phyloP scores from a whole-genome alignment of 352 stramenopile genomes.

The Globisporangium solare region DNA sequence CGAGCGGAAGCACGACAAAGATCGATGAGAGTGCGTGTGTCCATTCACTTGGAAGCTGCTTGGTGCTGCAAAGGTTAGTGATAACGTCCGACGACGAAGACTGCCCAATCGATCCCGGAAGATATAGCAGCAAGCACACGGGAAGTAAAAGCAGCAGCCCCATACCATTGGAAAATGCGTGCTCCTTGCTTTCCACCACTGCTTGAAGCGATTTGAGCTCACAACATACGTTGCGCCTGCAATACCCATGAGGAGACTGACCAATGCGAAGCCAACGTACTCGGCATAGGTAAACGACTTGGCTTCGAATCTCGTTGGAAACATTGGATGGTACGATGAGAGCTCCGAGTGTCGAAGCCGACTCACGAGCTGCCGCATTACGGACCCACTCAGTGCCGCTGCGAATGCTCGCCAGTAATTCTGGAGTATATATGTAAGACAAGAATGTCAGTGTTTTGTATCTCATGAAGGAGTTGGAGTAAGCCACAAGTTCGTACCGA shows the following conservation, averaged over 20 bases:
- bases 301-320: constrained; percentile 33
- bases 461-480: no score
- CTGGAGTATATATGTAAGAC: constrained; percentile 3
- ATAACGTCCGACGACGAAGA: constrained; percentile 28
- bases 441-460: no score
- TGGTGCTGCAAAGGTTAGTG: constrained; percentile 22
- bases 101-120: constrained; percentile 34
- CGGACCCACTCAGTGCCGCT: constrained; percentile 44
- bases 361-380: constrained; percentile 37
- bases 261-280: constrained; percentile 38
- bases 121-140: constrained; percentile 31
- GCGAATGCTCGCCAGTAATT: constrained; percentile 75
- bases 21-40: constrained; percentile 24
- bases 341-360: constrained; percentile 38
- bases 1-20: constrained; percentile 28
- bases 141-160: constrained; percentile 26
- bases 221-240: constrained; percentile 46
- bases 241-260: constrained; percentile 46
- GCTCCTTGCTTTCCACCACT: constrained; percentile 28
- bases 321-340: constrained; percentile 41
- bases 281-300: constrained; percentile 46
- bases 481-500: constrained; percentile 24
- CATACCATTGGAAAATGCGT: constrained; percentile 19
- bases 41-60: constrained; percentile 25
- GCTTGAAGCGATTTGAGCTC: constrained; percentile 30